phyloP scores from a whole-genome alignment of 2,329 filamentous ascomycete species.

The Lachnellula occidentalis region DNA sequence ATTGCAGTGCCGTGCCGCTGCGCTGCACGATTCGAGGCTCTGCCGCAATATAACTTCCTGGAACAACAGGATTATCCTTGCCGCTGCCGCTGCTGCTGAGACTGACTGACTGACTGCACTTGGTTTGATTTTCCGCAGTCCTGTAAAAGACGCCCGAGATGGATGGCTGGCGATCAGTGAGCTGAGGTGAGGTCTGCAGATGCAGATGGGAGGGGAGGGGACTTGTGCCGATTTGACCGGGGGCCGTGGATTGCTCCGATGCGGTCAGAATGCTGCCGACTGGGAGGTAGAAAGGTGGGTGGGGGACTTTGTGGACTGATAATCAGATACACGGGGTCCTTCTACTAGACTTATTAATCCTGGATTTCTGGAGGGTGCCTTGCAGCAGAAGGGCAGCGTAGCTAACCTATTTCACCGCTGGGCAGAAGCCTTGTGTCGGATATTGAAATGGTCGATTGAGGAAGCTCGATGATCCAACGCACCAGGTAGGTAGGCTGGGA shows the following conservation, averaged over 20 bases:
- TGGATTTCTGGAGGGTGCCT: not conserved
- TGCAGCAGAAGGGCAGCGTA: not conserved
- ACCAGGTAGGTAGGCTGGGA: not conserved
- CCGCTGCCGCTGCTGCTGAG: not conserved
- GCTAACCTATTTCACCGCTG: not conserved
- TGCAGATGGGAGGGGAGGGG: too few species aligned
- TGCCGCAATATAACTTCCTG: not conserved
- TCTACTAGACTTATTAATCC: not conserved
- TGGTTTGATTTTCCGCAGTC: not conserved
- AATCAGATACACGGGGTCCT: not conserved
- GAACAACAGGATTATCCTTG: not conserved
- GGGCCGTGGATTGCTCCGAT: not conserved
- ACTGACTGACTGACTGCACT: not conserved
- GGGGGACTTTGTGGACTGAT: not conserved
- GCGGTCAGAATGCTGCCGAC: not conserved
- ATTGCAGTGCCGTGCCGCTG: not conserved
- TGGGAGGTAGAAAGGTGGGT: not conserved
- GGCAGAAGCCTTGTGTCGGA: not conserved
- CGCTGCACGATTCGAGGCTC: not conserved
- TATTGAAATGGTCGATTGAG: not conserved
- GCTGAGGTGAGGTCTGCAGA: not conserved
- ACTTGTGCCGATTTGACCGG: not conserved
- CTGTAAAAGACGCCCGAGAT: not conserved
- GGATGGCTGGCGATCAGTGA: not conserved
- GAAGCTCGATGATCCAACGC: not conserved